A percentile compares a stretch with the other conserved stretches of the same genome.
These are phyloP conservation scores for Fragilariopsis cylindrus DNA, from an alignment of 108 stramenopile species.

Conservation along the genomic window DNA sequence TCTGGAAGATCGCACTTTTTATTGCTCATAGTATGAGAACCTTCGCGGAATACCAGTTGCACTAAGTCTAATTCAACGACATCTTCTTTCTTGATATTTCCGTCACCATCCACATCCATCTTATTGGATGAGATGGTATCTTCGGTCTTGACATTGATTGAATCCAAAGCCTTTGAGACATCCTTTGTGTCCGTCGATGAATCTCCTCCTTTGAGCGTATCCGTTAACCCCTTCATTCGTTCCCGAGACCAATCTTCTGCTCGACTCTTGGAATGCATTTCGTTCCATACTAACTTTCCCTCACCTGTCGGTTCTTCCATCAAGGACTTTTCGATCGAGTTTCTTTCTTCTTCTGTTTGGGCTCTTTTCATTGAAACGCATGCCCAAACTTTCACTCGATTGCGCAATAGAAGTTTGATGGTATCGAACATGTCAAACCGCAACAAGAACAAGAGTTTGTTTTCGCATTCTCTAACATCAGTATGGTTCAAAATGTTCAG, in stretches of 20 bases:
- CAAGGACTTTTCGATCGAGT: constrained; percentile 81
- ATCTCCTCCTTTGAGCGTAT: constrained; percentile 50
- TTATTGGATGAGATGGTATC: constrained; percentile 36
- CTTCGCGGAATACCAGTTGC: constrained; percentile 86
- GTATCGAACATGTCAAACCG: constrained; percentile 96
- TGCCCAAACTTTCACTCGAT: constrained; percentile 89
- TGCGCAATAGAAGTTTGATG: constrained; percentile 89
- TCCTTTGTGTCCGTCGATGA: constrained; percentile 36
- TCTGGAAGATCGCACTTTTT: constrained; percentile 91
- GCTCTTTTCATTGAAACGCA: constrained; percentile 94
- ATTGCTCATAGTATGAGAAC: constrained; percentile 94
- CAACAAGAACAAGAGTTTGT: constrained; percentile 90
- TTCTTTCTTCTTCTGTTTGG: constrained; percentile 78
- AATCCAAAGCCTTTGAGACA: constrained; percentile 65
- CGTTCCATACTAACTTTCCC: constrained; percentile 85
- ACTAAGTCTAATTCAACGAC: constrained; percentile 87
- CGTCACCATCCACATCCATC: constrained; percentile 41
- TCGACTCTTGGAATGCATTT: constrained; percentile 70
- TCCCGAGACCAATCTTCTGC: constrained; percentile 86
- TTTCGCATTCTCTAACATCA: constrained; percentile 93
- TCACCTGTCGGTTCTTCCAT: constrained; percentile 74
- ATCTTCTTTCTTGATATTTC: constrained; percentile 30
- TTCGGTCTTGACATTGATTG: constrained; percentile 51
- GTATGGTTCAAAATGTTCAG: constrained; percentile 57
- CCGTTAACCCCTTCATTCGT: constrained; percentile 66